Evolutionary conservation across 495 filamentous ascomycete species (phyloP).

Genomic region (Aspergillus leporis): DNA sequence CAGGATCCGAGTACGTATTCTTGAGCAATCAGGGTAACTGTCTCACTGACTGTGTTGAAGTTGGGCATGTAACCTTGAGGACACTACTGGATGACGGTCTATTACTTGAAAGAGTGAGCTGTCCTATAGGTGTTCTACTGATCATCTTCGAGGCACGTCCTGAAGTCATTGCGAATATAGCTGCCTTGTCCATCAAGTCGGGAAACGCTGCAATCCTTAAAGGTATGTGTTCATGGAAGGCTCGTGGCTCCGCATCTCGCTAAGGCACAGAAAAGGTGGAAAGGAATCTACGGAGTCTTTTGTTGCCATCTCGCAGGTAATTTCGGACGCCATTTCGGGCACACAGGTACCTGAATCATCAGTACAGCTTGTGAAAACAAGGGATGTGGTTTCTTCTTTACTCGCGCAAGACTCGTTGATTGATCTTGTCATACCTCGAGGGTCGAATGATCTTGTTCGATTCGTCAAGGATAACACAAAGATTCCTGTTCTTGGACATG

Average conservation of each 20-base stretch:
- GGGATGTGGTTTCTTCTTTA: constrained; percentile 83
- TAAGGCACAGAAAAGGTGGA: constrained; percentile 57
- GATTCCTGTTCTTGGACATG: constrained; percentile 95
- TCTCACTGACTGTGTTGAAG: constrained; percentile 44
- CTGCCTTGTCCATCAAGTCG: constrained; percentile 94
- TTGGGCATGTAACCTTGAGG: constrained; percentile 79
- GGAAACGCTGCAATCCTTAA: constrained; percentile 97
- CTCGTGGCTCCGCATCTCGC: neutral
- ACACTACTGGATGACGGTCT: constrained; percentile 90
- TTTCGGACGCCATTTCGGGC: constrained; percentile 72
- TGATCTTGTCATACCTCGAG: constrained; percentile 92
- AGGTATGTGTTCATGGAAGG: constrained; percentile 43
- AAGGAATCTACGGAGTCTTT: constrained; percentile 96
- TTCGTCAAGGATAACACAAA: constrained; percentile 87
- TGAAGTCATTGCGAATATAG: constrained; percentile 98
- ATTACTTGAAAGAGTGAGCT: constrained; percentile 79
- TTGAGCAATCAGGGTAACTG: neutral
- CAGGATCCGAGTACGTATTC: constrained; percentile 76
- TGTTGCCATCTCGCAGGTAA: constrained; percentile 79
- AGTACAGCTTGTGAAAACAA: constrained; percentile 89
- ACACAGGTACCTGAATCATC: constrained; percentile 82
- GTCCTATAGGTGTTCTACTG: constrained; percentile 91
- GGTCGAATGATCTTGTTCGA: constrained; percentile 88
- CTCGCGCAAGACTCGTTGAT: constrained; percentile 82
- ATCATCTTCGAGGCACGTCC: constrained; percentile 98